phyloP scores from a whole-genome alignment of 257 asterid genomes.

The Salvia hispanica region DNA sequence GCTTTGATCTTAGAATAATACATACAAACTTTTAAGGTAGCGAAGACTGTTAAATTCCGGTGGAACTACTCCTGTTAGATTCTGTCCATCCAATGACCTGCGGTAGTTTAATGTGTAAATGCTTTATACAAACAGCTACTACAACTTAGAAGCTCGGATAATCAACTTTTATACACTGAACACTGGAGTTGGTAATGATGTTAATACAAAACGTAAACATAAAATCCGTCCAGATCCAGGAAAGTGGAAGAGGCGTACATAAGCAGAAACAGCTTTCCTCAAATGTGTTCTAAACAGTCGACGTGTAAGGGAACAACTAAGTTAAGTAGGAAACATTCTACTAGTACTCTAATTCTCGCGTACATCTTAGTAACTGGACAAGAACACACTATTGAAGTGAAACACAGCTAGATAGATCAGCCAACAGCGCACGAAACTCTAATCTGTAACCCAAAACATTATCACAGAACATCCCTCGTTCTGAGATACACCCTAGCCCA shows the following conservation, averaged over 20 bases:
- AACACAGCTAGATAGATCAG: conserved; percentile 46
- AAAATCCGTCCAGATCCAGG: neutral
- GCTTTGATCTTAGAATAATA: conserved; percentile 3
- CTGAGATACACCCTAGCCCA: neutral
- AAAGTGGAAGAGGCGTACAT: neutral
- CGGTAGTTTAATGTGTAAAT: conserved; percentile 25
- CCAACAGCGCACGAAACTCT: conserved; percentile 32
- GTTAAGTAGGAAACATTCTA: neutral
- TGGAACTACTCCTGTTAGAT: conserved; percentile 68
- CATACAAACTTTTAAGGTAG: conserved; percentile 73
- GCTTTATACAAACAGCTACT: neutral
- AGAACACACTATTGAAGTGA: conserved; percentile 9
- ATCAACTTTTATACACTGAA: neutral
- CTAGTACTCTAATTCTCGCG: conserved; percentile 6
- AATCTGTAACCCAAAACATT: neutral
- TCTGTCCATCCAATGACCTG: conserved; percentile 86
- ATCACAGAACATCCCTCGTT: neutral
- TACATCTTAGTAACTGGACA: conserved; percentile 14
- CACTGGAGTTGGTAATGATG: neutral
- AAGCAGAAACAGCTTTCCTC: neutral
- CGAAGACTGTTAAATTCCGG: conserved; percentile 68
- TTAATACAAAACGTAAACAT: neutral
- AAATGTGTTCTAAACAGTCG: neutral
- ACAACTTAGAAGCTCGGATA: neutral
- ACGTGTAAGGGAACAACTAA: neutral